Conservation (phyloP, 768 basidiomycete genomes). For the Clathrus columnatus region DNA sequence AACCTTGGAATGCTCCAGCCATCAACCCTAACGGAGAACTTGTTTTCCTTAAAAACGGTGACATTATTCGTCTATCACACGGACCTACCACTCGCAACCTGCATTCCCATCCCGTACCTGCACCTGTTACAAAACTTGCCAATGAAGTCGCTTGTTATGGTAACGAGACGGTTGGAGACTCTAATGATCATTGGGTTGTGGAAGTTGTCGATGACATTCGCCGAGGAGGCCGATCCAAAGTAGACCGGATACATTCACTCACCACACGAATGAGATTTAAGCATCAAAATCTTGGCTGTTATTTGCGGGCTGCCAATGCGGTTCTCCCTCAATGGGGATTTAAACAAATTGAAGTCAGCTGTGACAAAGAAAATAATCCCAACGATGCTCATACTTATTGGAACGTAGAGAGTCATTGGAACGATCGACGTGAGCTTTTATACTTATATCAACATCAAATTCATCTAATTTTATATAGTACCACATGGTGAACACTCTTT, state of each 20-base stretch:
- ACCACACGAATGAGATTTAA: conserved; percentile 84
- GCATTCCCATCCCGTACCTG: conserved; percentile 83
- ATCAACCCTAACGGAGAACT: conserved; percentile 61
- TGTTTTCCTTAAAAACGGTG: conserved; percentile 64
- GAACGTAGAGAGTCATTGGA: conserved; percentile 99
- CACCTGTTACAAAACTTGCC: conserved; percentile 82
- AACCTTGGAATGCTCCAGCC: conserved; percentile 66
- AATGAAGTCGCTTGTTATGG: conserved; percentile 94
- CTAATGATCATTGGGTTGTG: conserved; percentile 84
- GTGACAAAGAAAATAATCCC: conserved; percentile 79
- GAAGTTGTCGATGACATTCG: conserved; percentile 90
- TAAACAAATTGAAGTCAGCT: conserved; percentile 96
- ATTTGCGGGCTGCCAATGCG: conserved; percentile 81
- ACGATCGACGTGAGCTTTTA: conserved; percentile 81
- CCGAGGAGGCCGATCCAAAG: conserved; percentile 45
- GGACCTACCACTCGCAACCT: conserved; percentile 78
- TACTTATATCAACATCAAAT: conserved; percentile 2
- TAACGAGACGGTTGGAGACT: conserved; percentile 79
- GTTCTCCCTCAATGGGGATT: conserved; percentile 97
- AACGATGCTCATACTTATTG: conserved; percentile 83
- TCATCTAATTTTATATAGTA: conserved; percentile 37
- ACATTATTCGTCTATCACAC: conserved; percentile 76
- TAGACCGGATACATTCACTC: conserved; percentile 73
- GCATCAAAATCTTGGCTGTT: conserved; percentile 74
- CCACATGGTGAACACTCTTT: conserved; percentile 74